These are phyloP conservation scores for Dendrocalamus latiflorus DNA, from an alignment of 202 grass and related monocot genomes.

Conservation along the genomic window DNA sequence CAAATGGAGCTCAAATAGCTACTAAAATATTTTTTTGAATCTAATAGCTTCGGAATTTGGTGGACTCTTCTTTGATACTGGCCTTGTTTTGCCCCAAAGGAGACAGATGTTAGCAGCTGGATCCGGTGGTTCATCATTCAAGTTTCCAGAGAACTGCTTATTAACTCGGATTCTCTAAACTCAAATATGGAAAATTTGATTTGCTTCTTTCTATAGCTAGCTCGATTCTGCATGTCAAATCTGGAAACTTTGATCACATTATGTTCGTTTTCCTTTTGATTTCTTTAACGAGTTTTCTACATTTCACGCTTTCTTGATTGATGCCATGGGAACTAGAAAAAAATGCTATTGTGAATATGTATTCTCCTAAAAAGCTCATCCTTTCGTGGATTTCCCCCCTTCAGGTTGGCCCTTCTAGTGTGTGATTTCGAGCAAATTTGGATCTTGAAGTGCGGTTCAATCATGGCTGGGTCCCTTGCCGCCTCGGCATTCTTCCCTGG, in stretches of 20 bases:
- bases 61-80: background rate
- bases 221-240: background rate
- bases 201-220: background rate
- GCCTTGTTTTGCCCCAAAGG: background rate
- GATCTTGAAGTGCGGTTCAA: background rate
- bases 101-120: background rate
- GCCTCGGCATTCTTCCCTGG: conserved; percentile 56
- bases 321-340: background rate
- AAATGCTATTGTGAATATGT: background rate
- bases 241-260: background rate
- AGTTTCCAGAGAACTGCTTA: background rate
- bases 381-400: background rate
- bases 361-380: background rate
- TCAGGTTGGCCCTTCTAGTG: conserved; percentile 21
- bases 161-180: background rate
- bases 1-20: background rate
- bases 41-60: background rate
- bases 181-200: background rate
- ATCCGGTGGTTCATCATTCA: conserved; percentile 3
- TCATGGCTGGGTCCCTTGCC: conserved; percentile 56
- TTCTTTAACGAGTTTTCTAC: background rate
- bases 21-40: background rate
- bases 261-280: background rate
- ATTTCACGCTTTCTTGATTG: background rate
- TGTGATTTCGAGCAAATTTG: background rate